These are phyloP conservation scores for Salisapilia sapeloensis DNA, from an alignment of 352 stramenopile genomes.

Conservation along the genomic window DNA sequence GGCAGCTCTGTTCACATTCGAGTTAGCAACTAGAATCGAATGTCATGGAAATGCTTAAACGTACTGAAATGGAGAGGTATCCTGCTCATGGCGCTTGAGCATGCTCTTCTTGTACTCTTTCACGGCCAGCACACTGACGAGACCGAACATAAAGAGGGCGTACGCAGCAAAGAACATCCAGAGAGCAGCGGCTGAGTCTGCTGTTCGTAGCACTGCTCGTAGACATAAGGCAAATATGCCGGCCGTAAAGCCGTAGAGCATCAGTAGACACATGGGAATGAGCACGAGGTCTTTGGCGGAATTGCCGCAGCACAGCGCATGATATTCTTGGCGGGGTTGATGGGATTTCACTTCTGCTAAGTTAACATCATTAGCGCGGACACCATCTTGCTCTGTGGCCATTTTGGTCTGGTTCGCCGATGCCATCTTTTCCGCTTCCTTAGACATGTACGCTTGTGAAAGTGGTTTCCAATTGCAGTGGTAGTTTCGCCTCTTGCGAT, in stretches of 20 bases:
- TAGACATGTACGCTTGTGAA: too few species aligned
- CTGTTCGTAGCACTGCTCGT: constrained; percentile 51
- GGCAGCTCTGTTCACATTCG: too few species aligned
- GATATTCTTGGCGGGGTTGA: constrained; percentile 17
- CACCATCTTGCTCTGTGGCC: too few species aligned
- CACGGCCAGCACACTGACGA: constrained; percentile 38
- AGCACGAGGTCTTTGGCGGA: constrained; percentile 53
- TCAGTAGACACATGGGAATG: constrained; percentile 38
- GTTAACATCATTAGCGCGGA: constrained; percentile 21
- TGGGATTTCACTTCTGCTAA: constrained; percentile 35
- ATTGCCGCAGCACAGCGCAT: constrained; percentile 49
- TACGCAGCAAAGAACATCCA: constrained; percentile 70
- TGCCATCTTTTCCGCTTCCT: too few species aligned
- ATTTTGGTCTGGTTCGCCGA: too few species aligned
- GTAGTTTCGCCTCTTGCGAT: too few species aligned
- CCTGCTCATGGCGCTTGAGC: constrained; percentile 18
- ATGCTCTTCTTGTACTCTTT: constrained; percentile 48
- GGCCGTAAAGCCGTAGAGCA: constrained; percentile 41
- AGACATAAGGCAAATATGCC: constrained; percentile 57
- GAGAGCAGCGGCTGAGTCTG: constrained; percentile 59
- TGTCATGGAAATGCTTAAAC: too few species aligned
- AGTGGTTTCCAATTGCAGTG: too few species aligned
- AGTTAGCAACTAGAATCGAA: too few species aligned
- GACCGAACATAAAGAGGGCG: constrained; percentile 35
- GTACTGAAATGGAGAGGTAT: too few species aligned